Evolutionary conservation across 1,284 basidiomycete species (phyloP).

Genomic region (Ustilago sp.): DNA sequence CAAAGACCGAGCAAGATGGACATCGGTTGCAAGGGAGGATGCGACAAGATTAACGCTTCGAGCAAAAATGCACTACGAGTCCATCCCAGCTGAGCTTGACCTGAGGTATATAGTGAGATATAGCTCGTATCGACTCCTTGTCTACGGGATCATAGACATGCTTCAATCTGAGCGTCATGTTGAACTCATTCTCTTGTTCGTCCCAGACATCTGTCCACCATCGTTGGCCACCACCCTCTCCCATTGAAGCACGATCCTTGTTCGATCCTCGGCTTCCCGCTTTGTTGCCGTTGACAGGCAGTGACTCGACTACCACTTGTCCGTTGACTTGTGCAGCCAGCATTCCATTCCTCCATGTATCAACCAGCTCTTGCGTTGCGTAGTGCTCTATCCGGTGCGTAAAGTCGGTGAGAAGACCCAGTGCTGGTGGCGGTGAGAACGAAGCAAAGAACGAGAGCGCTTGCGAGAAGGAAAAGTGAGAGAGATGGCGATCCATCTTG

Average conservation of each 20-base stretch:
- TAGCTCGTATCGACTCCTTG: not conserved
- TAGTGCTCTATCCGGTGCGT: slow-evolving; percentile 62
- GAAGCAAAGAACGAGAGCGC: slow-evolving; percentile 50
- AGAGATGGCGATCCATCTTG: slow-evolving; percentile 60
- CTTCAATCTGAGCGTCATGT: slow-evolving; percentile 28
- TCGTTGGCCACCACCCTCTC: slow-evolving; percentile 41
- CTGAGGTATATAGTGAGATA: slow-evolving; percentile 39
- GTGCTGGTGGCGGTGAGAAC: slow-evolving; percentile 31
- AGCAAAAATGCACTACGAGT: slow-evolving; percentile 40
- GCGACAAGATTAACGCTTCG: not conserved
- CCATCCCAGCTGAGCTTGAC: slow-evolving; percentile 59
- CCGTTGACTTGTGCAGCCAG: slow-evolving; percentile 26
- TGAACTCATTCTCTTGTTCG: slow-evolving; percentile 44
- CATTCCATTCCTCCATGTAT: slow-evolving; percentile 40
- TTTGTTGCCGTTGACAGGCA: not conserved
- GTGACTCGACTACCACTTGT: not conserved
- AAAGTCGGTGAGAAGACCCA: slow-evolving; percentile 63
- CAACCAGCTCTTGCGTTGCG: slow-evolving; percentile 43
- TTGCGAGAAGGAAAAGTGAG: slow-evolving; percentile 64
- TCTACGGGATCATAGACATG: not conserved
- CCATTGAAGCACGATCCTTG: not conserved
- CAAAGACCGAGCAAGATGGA: too few species aligned
- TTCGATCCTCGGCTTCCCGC: not conserved
- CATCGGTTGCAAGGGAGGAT: too few species aligned
- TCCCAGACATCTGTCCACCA: slow-evolving; percentile 63